Evolutionary conservation across 768 basidiomycete species (phyloP), one percentile per base, ranked within the genome.

Genomic region (Termitomyces sp.): DNA sequence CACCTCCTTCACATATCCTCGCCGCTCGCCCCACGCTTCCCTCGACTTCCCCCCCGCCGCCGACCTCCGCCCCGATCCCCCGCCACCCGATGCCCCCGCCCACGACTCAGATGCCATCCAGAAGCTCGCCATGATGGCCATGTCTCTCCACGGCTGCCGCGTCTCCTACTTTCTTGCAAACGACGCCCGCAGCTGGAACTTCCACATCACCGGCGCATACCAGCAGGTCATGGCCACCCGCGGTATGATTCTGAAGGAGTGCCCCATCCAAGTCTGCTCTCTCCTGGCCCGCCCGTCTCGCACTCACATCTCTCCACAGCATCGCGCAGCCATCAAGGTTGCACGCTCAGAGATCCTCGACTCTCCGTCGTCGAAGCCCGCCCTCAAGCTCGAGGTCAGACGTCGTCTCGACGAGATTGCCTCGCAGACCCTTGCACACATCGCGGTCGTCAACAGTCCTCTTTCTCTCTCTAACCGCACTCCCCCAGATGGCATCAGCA

Each of bases 301-400:
- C 56, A 48, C 53, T 60, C 52, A 59, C 54, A 44, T 44, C 51
- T 31, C 51, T 37, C n/a, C 62, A 33, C 71, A 94, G 89, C 88
- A 90, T 70, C 89, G 91, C 60, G 82, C 88, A 45, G 80, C 88
- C 54, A 92, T 98, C 77, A 92, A 90, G 69, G 92, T 96, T 26
- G 83, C 93, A 29, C 89, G 94, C 65, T 90, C 92, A 29, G 95
- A 98, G 70, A 90, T 98, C 58, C 86, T 98, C 51, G 94, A 97
- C 71, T 85, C 86, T 52, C 86, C 85, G 55, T 81, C 86, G 62
- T 86, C 86, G 42, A 86, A 88, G 73, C 91, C 90, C 6, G 70
- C 84, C 6, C 81, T 96, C 66, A 95, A 94, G 71, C 76, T 84
- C 0, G 87, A 92, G 62, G 90, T 95, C 36, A 83, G 89, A 54